Base-by-base conservation (phyloP, 352 stramenopile genomes). In the Pythium biforme region DNA sequence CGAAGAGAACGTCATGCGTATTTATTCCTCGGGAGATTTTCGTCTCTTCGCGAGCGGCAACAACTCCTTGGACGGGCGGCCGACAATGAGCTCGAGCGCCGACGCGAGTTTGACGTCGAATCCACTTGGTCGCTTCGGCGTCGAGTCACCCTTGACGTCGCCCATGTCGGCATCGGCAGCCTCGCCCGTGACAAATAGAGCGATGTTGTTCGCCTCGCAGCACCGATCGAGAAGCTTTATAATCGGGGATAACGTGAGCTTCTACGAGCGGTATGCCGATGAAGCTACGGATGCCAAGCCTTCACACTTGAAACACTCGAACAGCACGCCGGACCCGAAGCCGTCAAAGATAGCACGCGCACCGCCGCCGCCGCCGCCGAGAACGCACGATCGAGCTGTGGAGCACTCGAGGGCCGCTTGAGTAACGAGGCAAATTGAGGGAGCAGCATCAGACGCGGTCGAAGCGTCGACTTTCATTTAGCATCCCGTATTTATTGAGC, bases 11-110 rank as follows among this genome's bases (percentile, higher is more conserved):
- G 73, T 87, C 22, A 59, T 89, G 65, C 74, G 76, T 12, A 70
- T 91, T 22, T 91, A 81, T 52, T 62, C 69, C 12, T 85, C 78
- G 0, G 76, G 82, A 19, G 80, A 91, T 50, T 91, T 89, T 62
- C 77, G 76, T 47, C 74, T 84, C 33, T 89, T 89, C 11, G 52
- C 65, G 25, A 59, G 37, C n/a, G 33, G 26, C 11, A 70, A 25
- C 45, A 70, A 64, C 39, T 48, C 53, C 5, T 10, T 65, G 19
- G 56, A 64, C 27, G 56, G 51, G 4, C 63, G 63, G 6, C 43
- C 53, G 15, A 69, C 66, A 7, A 66, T 67, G 52, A 64, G 51
- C 45, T 27, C 56, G 1, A 62, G 46, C 25, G 64, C 51, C 11
- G 48, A 53, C 20, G 19, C 27, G 29, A 49, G 25, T 33, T 57